These are phyloP conservation scores for Raddia guianensis DNA, from an alignment of 176 grass and related monocot genomes.

Conservation along the genomic window DNA sequence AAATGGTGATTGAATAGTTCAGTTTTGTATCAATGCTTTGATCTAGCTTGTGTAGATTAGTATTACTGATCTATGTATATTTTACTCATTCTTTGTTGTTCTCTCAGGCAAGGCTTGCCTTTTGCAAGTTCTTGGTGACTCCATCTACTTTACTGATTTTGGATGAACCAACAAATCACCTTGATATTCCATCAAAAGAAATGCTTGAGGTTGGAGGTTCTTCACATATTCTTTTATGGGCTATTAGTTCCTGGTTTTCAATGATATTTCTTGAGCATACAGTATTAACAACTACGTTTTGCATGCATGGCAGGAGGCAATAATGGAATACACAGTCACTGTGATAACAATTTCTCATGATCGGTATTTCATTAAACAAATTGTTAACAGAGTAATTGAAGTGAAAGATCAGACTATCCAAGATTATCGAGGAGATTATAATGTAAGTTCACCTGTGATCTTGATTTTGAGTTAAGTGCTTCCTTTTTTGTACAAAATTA, in stretches of 20 bases:
- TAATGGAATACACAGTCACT: slow-evolving; percentile 85
- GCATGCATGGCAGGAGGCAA: slow-evolving; percentile 76
- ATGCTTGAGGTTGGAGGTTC: slow-evolving; percentile 83
- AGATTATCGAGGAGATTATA: slow-evolving; percentile 77
- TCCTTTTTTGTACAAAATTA: background rate
- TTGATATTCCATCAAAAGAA: slow-evolving; percentile 99
- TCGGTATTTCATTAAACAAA: slow-evolving; percentile 92
- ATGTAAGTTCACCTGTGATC: too few species aligned
- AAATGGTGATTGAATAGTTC: too few species aligned
- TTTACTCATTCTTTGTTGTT: too few species aligned
- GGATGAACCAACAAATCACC: slow-evolving; percentile 99
- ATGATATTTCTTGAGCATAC: background rate
- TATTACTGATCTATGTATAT: too few species aligned
- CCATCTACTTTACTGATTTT: slow-evolving; percentile 94
- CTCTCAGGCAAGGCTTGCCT: too few species aligned
- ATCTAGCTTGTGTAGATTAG: too few species aligned
- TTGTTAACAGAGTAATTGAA: slow-evolving; percentile 96
- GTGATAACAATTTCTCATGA: slow-evolving; percentile 98
- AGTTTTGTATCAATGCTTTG: too few species aligned
- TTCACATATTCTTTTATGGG: slow-evolving; percentile 18
- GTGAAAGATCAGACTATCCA: slow-evolving; percentile 75
- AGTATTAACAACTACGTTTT: slow-evolving; percentile 30
- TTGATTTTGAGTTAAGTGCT: background rate
- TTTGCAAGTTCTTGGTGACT: too few species aligned
- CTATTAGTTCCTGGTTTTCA: background rate